Percentiles rank a stretch among this genome's conserved stretches.
phyloP scores from a whole-genome alignment of 805 yeast species.

The Debaryomyces castellii region DNA sequence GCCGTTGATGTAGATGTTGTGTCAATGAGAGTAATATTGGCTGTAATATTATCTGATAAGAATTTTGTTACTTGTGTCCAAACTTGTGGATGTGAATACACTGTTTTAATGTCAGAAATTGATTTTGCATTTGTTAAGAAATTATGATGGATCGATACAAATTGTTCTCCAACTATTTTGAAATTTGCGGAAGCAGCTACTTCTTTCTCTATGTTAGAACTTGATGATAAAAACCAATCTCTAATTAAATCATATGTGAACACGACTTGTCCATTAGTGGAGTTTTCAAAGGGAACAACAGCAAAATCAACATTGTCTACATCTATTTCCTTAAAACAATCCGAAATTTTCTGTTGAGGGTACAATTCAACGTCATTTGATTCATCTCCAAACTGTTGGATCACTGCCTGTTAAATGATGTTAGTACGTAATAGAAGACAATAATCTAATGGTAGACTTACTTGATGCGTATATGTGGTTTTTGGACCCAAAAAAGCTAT shows the following conservation, averaged over 20 bases:
- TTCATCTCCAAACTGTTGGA: constrained; percentile 51
- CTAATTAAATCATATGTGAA: constrained; percentile 80
- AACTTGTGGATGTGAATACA: constrained; percentile 95
- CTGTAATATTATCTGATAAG: constrained; percentile 32
- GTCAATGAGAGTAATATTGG: constrained; percentile 48
- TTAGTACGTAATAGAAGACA: not conserved
- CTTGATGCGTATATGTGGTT: constrained; percentile 94
- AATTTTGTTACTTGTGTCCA: constrained; percentile 88
- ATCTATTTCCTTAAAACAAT: constrained; percentile 61
- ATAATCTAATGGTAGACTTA: constrained; percentile 9
- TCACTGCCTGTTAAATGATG: constrained; percentile 30
- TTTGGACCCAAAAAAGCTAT: constrained; percentile 85
- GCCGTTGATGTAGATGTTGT: constrained; percentile 83
- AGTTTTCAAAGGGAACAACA: constrained; percentile 89
- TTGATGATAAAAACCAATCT: constrained; percentile 53
- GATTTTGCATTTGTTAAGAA: constrained; percentile 50
- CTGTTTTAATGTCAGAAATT: constrained; percentile 46
- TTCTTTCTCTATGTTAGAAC: constrained; percentile 2
- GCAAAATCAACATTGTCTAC: constrained; percentile 56
- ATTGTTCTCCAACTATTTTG: constrained; percentile 71
- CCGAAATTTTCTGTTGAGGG: constrained; percentile 46
- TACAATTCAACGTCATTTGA: constrained; percentile 24
- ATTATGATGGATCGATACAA: constrained; percentile 80
- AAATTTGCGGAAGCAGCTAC: constrained; percentile 30
- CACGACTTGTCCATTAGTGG: constrained; percentile 92